A percentile compares a stretch with the other conserved stretches of the same genome.
Evolutionary conservation across 805 yeast genomes (phyloP).

Genomic region (Yamadazyma olivae): DNA sequence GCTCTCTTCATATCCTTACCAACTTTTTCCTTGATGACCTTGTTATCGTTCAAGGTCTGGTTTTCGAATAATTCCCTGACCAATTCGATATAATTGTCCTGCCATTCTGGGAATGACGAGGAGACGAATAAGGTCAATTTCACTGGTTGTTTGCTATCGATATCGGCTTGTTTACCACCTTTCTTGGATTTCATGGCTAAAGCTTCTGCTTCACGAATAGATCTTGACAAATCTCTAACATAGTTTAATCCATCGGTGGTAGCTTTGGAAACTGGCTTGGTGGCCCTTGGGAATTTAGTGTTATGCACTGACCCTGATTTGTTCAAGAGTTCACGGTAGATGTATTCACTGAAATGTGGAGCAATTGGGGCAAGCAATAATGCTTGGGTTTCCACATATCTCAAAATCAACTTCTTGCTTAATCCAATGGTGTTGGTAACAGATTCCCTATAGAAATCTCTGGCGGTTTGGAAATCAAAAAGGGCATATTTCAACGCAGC

Average conservation of each 20-base stretch:
- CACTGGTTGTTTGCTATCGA: slow-evolving; percentile 73
- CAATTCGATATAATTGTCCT: slow-evolving; percentile 56
- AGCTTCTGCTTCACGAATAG: slow-evolving; percentile 93
- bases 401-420: slow-evolving; percentile 79
- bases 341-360: slow-evolving; percentile 91
- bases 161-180: slow-evolving; percentile 71
- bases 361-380: slow-evolving; percentile 87
- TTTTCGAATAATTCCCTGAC: slow-evolving; percentile 72
- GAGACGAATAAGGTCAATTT: slow-evolving; percentile 72
- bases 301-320: slow-evolving; percentile 65
- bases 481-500: slow-evolving; percentile 86
- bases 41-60: slow-evolving; percentile 63
- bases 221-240: slow-evolving; percentile 72
- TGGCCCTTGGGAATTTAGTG: slow-evolving; percentile 78
- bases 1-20: slow-evolving; percentile 95
- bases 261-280: slow-evolving; percentile 59
- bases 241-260: slow-evolving; percentile 71
- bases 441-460: slow-evolving; percentile 94
- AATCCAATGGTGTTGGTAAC: slow-evolving; percentile 52
- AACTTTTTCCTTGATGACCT: slow-evolving; percentile 58
- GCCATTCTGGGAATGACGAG: slow-evolving; percentile 75
- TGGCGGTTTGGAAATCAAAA: slow-evolving; percentile 90
- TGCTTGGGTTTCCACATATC: slow-evolving; percentile 84
- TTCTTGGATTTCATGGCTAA: slow-evolving; percentile 76
- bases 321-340: slow-evolving; percentile 79